phyloP scores from a whole-genome alignment of 2,329 filamentous ascomycete genomes.

The Fusarium azukiicola region DNA sequence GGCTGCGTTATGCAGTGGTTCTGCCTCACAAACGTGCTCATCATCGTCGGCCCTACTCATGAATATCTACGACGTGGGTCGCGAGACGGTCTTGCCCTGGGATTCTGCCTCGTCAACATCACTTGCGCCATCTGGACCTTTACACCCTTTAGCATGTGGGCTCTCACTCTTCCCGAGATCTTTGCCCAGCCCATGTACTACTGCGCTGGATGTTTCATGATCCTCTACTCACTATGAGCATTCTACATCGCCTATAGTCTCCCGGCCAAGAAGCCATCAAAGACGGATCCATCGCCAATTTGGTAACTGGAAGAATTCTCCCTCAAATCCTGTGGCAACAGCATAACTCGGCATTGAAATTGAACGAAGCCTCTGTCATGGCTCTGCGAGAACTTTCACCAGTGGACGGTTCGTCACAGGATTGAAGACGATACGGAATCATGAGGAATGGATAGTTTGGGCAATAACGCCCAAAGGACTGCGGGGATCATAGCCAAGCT shows the following conservation, averaged over 20 bases:
- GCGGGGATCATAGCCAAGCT: too few species aligned
- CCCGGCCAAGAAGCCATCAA: conserved; percentile 3
- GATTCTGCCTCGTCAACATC: conserved; percentile 29
- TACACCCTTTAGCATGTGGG: conserved; percentile 27
- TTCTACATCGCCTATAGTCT: neutral
- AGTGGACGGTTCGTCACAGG: too few species aligned
- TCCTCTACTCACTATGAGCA: neutral
- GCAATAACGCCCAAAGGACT: too few species aligned
- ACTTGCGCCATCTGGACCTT: conserved; percentile 25
- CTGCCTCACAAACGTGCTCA: conserved; percentile 29
- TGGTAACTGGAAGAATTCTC: neutral
- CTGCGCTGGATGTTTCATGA: neutral
- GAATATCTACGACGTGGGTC: conserved; percentile 28
- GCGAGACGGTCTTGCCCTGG: conserved; percentile 16
- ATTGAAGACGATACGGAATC: too few species aligned
- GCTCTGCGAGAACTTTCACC: too few species aligned
- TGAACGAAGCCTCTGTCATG: too few species aligned
- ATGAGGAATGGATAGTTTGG: too few species aligned
- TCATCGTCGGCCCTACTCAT: conserved; percentile 19
- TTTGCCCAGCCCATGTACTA: conserved; percentile 14
- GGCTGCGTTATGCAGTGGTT: conserved; percentile 25
- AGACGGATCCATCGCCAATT: neutral
- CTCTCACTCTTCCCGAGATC: conserved; percentile 12
- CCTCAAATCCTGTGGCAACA: neutral
- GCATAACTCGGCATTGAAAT: too few species aligned